Conservation (phyloP, 768 basidiomycete species). For the Sarcodon sp. region DNA sequence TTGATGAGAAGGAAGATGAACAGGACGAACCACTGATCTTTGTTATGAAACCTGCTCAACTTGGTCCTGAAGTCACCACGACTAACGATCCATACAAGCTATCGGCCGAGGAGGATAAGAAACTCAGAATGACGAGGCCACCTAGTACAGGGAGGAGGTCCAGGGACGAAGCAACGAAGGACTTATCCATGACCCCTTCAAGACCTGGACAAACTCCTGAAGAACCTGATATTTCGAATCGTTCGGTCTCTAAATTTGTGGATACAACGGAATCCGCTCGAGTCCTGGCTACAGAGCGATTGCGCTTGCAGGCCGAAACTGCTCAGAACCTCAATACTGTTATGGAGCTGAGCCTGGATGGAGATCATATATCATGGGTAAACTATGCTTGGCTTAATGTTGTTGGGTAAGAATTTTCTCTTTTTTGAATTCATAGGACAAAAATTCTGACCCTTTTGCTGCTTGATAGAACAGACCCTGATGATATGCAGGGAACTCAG, state of each 20-base stretch:
- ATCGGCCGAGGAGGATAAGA: slow-evolving; percentile 38
- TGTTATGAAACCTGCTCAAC: slow-evolving; percentile 69
- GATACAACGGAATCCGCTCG: slow-evolving; percentile 67
- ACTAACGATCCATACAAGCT: slow-evolving; percentile 29
- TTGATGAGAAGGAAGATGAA: slow-evolving; percentile 84
- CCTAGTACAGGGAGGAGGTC: slow-evolving; percentile 39
- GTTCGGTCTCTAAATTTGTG: slow-evolving; percentile 27
- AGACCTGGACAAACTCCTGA: slow-evolving; percentile 3
- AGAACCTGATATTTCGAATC: slow-evolving; percentile 9
- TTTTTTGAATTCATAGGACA: background rate
- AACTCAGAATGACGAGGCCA: slow-evolving; percentile 34
- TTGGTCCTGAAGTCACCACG: slow-evolving; percentile 9
- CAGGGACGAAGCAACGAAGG: slow-evolving; percentile 46
- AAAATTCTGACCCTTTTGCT: background rate
- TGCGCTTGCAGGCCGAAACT: slow-evolving; percentile 84
- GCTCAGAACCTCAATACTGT: slow-evolving; percentile 95
- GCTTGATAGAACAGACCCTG: slow-evolving; percentile 60
- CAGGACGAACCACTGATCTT: slow-evolving; percentile 87
- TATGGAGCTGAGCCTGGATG: slow-evolving; percentile 87
- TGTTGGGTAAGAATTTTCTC: slow-evolving; percentile 51
- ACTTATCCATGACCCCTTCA: slow-evolving; percentile 16
- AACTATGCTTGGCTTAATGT: slow-evolving; percentile 94
- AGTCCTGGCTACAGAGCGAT: slow-evolving; percentile 76
- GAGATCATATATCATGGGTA: slow-evolving; percentile 90
- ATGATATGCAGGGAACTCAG: slow-evolving; percentile 62